Conservation (phyloP, 2,329 filamentous ascomycete genomes). For the Monosporascus sp. region DNA sequence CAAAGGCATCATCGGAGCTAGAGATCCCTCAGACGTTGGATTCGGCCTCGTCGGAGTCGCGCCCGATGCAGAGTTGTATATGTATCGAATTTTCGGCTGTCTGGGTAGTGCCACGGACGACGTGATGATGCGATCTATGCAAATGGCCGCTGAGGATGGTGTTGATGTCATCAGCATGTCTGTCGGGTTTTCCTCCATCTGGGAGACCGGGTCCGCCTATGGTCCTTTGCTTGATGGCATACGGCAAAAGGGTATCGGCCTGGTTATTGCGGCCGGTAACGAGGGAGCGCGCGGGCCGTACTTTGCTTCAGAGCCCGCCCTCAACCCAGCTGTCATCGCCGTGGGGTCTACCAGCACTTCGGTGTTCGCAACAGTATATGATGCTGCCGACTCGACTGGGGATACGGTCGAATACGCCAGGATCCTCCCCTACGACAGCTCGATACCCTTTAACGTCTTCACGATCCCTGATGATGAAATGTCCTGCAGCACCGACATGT, state of each 20-base stretch:
- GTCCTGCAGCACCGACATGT: neutral
- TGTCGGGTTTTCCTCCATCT: neutral
- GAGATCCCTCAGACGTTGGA: neutral
- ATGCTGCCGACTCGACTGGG: neutral
- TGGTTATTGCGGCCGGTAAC: neutral
- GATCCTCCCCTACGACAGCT: neutral
- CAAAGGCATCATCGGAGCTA: neutral
- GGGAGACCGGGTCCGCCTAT: neutral
- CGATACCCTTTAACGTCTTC: neutral
- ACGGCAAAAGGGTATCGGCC: neutral
- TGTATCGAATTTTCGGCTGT: slow-evolving; percentile 4
- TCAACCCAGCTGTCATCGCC: neutral
- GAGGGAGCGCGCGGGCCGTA: neutral
- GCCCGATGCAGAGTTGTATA: slow-evolving; percentile 2
- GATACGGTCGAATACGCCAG: neutral
- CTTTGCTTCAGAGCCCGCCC: neutral
- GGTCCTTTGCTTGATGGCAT: neutral
- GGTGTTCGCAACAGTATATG: neutral
- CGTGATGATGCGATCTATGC: slow-evolving; percentile 1
- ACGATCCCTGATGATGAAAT: neutral
- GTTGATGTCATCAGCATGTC: slow-evolving; percentile 3
- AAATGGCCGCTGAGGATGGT: slow-evolving; percentile 1
- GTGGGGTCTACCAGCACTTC: neutral
- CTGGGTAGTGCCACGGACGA: neutral
- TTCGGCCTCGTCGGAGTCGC: slow-evolving; percentile 3